phyloP scores from a whole-genome alignment of 768 basidiomycete species.

The Tricholoma matsutake region DNA sequence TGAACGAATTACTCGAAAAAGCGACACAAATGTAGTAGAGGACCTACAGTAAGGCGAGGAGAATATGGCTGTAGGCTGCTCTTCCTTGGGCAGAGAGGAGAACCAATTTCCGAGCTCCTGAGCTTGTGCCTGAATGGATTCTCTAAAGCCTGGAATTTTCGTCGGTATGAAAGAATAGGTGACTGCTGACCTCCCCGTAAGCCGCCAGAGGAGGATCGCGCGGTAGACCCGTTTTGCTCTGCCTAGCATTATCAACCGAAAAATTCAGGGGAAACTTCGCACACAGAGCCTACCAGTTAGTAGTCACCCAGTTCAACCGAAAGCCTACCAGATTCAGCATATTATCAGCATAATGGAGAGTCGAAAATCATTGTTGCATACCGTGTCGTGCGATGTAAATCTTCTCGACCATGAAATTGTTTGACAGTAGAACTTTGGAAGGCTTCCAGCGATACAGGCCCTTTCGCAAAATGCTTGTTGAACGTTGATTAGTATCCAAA shows the following conservation, averaged over 20 bases:
- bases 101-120: slow-evolving; percentile 68
- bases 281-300: slow-evolving; percentile 51
- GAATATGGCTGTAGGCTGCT: slow-evolving; percentile 75
- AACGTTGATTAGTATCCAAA: no score
- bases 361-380: slow-evolving; percentile 20
- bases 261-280: background rate
- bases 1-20: slow-evolving; percentile 22
- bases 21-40: background rate
- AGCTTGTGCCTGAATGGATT: slow-evolving; percentile 56
- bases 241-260: slow-evolving; percentile 38
- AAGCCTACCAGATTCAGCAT: slow-evolving; percentile 46
- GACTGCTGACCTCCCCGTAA: slow-evolving; percentile 54
- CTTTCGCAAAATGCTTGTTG: no score
- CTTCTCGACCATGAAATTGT: slow-evolving; percentile 46
- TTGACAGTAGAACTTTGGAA: no score
- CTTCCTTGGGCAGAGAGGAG: slow-evolving; percentile 55
- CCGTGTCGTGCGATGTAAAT: slow-evolving; percentile 72
- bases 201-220: slow-evolving; percentile 74
- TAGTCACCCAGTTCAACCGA: slow-evolving; percentile 69
- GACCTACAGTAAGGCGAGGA: slow-evolving; percentile 80
- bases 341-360: background rate
- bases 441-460: no score
- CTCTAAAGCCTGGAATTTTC: slow-evolving; percentile 1
- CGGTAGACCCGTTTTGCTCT: slow-evolving; percentile 60
- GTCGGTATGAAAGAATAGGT: background rate